Evolutionary conservation across 1,284 basidiomycete genomes (phyloP), one percentile per base, ranked within the genome.

Genomic region (Rhodotorula sp.): DNA sequence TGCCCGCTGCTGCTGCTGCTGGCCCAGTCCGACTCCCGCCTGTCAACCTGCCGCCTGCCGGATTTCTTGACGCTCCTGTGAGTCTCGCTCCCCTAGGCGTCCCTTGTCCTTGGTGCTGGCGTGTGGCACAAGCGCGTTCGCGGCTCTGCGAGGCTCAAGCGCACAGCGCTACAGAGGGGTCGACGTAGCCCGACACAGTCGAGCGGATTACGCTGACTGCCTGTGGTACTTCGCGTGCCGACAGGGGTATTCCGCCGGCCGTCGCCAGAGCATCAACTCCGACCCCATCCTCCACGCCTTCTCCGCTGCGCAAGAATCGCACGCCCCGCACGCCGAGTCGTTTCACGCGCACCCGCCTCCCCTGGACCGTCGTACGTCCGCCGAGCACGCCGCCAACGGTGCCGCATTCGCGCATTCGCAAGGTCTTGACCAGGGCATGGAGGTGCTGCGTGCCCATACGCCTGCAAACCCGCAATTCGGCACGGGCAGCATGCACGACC

Each of bases 241-340:
- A 9, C 53, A 63, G 62, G 62, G 44, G 1, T 74, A 70, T 65
- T 66, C 62, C 45, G 55, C 57, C 2, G 63, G 57, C 8, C 64
- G 74, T 0, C 46, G 74, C 12, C 67, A 72, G n/a, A 72, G 70
- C 1, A 64, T 74, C 65, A 76, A 71, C 50, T 71, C 68, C 45
- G 74, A 76, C 42, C 74, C 74, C 0, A 63, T 74, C 66, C 57
- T 76, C 5, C 72, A 76, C 66, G 74, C 74, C 48, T 74, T 72
- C 64, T 67, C 71, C 0, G 41, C 55, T 25, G 52, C 44, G 19
- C 46, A 44, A 25, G 60, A 56, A 27, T 17, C 34, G 19, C 25
- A 61, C 25, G 17, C 56, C 3, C 14, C 16, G 42, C 8, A 46
- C 14, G 19, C 25, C 41, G 42, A n/a, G 49, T 7, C 25, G 17